Base-by-base conservation (phyloP, 2,329 filamentous ascomycete species). In the Escovopsis weberi region DNA sequence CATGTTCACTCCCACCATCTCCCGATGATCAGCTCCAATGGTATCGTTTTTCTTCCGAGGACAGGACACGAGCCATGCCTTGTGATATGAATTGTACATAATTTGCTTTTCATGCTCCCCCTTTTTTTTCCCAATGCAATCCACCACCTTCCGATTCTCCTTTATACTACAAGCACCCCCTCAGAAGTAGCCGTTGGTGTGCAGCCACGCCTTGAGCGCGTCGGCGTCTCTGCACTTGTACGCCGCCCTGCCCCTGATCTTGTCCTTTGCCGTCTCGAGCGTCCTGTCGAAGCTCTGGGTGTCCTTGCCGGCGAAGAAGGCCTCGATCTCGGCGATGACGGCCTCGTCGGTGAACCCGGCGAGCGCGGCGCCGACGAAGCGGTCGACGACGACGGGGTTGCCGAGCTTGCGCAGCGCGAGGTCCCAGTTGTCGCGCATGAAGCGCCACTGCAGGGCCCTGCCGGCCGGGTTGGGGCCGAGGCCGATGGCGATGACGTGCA, bases 311-410 rank as follows among this genome's bases (percentile, higher is more conserved):
- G 75, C 71, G 69, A 96, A 98, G 70, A 98, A 98, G 3, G 65
- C 60, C 40, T 80, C 71, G 53, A 98, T 91, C 42, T 95, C 86
- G 49, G 78, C 70, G 48, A 85, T 74, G 12, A 77, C 71, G 48
- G 74, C 72, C 12, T 69, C 64, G 52, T 86, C 80, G 3, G 84
- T 76, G 59, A 93, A 96, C 57, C 84, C 83, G 54, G 76, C 77
- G 51, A 98, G 66, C 37, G 79, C 79, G 51, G 83, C 69, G 52
- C 84, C 80, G 53, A 98, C 66, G 64, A 94, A 94, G 39, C 89
- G 80, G 64, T 98, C 89, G 12, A 95, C 69, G 3, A 95, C 77
- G 28, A 95, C 82, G 48, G 86, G 83, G 65, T 95, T 95, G 36
- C 58, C 78, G 43, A 96, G 70, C 60, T 82, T 82, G 46, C 75